Evolutionary conservation across 164 flowering plant genomes (phyloP).

Genomic region (Stephania yunnanensis): DNA sequence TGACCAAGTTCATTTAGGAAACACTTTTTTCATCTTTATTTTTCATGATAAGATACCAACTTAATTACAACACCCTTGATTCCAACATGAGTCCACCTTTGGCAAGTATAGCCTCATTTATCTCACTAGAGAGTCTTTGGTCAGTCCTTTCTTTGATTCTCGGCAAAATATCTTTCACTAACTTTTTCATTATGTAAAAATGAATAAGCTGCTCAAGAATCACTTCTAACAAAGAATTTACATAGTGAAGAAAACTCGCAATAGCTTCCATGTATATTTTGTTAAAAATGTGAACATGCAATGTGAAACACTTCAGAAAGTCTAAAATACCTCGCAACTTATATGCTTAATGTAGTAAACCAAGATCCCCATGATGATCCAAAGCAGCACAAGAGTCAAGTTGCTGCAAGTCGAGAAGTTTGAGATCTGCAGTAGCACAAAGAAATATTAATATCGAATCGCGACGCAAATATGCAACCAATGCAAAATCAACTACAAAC

Average conservation of each 20-base stretch:
- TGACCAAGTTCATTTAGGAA: no score
- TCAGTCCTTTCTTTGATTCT: neutral
- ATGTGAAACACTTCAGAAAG: neutral
- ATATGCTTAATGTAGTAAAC: conserved; percentile 74
- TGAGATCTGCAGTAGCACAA: conserved; percentile 52
- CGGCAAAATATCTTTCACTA: neutral
- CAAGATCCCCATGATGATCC: conserved; percentile 71
- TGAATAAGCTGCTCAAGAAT: no score
- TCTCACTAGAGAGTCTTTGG: no score
- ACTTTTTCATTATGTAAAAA: no score
- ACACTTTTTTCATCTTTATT: no score
- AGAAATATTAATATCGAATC: neutral
- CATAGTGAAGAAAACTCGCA: neutral
- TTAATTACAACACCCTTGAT: no score
- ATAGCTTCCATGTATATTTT: neutral
- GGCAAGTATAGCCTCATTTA: no score
- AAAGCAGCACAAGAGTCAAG: conserved; percentile 73
- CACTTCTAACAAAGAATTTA: neutral
- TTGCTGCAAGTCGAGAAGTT: conserved; percentile 82
- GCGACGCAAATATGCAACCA: neutral
- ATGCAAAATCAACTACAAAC: neutral
- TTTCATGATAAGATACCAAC: no score
- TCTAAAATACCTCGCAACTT: conserved; percentile 58
- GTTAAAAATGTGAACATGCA: neutral
- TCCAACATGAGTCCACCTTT: no score